A percentile compares a stretch with the other conserved stretches of the same genome.
Evolutionary conservation across 441 rosid species (phyloP).

Genomic region (Croton setiger): DNA sequence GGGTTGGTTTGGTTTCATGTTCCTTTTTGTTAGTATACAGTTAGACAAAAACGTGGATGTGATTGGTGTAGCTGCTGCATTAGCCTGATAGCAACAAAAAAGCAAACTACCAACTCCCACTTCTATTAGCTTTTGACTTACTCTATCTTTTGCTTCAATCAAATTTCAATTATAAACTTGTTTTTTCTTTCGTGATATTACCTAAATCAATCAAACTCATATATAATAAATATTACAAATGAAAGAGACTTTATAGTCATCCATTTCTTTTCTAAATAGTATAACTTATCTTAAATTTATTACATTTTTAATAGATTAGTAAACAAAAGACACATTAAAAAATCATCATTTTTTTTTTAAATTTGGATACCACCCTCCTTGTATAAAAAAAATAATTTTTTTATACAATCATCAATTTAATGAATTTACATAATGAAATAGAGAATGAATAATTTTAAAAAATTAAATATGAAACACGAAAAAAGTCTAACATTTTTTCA

Average conservation of each 20-base stretch:
- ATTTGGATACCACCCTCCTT: too few species aligned
- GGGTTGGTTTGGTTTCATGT: slow-evolving; percentile 2
- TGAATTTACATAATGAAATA: neutral
- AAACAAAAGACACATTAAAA: too few species aligned
- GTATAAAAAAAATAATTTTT: too few species aligned
- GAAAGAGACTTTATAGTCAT: slow-evolving; percentile 2
- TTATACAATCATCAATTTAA: too few species aligned
- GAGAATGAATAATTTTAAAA: too few species aligned
- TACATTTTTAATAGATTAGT: too few species aligned
- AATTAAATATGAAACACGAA: neutral
- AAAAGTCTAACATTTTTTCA: too few species aligned
- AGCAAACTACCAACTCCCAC: slow-evolving; percentile 35
- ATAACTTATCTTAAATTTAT: neutral
- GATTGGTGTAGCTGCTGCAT: slow-evolving; percentile 15
- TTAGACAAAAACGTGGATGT: slow-evolving; percentile 10
- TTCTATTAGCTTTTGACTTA: slow-evolving; percentile 25
- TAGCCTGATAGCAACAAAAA: slow-evolving; percentile 3
- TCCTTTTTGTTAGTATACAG: slow-evolving; percentile 1
- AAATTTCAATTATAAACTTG: neutral
- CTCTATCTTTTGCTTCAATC: slow-evolving; percentile 4
- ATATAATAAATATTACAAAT: neutral
- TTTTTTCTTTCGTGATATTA: neutral
- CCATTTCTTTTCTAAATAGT: neutral
- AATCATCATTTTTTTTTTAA: too few species aligned
- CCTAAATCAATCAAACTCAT: slow-evolving; percentile 5